A percentile compares a stretch with the other conserved stretches of the same genome.
phyloP scores from a whole-genome alignment of 2,329 filamentous ascomycete species.

The Neodidymelliopsis sp. region DNA sequence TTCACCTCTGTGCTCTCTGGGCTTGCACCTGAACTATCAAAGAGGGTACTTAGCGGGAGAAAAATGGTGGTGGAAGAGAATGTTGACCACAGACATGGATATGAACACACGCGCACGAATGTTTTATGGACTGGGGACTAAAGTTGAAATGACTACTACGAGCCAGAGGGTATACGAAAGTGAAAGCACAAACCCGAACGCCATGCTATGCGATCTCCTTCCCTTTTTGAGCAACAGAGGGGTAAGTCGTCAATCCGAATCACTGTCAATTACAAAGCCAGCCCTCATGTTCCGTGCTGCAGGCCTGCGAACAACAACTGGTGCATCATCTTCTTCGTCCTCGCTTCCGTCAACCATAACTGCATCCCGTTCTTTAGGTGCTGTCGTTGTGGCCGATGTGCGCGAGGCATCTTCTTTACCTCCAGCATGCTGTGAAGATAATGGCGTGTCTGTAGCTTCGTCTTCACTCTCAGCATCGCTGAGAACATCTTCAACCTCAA shows the following conservation, averaged over 20 bases:
- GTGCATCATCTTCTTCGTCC: conserved; percentile 51
- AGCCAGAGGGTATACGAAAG: conserved; percentile 34
- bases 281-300: conserved; percentile 49
- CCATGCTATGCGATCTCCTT: conserved; percentile 24
- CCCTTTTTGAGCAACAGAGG: neutral
- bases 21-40: neutral
- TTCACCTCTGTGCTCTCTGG: neutral
- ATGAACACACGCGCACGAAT: neutral
- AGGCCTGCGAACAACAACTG: conserved; percentile 44
- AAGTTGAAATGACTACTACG: conserved; percentile 1
- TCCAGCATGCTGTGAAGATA: conserved; percentile 48
- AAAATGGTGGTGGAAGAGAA: neutral
- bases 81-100: neutral
- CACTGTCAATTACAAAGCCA: conserved; percentile 56
- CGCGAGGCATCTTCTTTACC: conserved; percentile 26
- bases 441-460: conserved; percentile 49
- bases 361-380: conserved; percentile 26
- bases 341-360: conserved; percentile 42
- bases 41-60: too few species aligned
- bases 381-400: conserved; percentile 1
- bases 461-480: conserved; percentile 38
- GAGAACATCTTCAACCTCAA: conserved; percentile 23
- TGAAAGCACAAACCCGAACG: conserved; percentile 22
- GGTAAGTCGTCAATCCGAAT: conserved; percentile 52
- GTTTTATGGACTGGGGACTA: neutral